Evolutionary conservation across 225 moss, liverwort and hornwort genomes (phyloP).

Genomic region (Physcomitrium patens): DNA sequence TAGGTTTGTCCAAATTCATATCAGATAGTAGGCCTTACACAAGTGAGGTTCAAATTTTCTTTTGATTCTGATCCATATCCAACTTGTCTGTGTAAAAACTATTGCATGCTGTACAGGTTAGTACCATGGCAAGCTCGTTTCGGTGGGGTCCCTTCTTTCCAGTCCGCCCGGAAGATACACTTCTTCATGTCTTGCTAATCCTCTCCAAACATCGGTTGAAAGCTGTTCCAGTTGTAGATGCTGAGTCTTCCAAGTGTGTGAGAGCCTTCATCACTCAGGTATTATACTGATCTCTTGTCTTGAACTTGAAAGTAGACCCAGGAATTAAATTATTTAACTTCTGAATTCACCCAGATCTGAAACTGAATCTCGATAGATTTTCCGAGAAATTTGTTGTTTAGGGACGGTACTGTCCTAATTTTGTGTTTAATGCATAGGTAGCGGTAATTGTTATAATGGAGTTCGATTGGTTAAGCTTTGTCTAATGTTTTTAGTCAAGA

Average conservation of each 20-base stretch:
- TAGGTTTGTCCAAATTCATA: neutral
- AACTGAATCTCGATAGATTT: slow-evolving; percentile 7
- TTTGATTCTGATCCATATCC: neutral
- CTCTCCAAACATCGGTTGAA: slow-evolving; percentile 79
- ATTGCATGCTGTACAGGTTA: slow-evolving; percentile 47
- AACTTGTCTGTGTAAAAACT: neutral
- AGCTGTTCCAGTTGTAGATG: slow-evolving; percentile 72
- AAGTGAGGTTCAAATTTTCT: neutral
- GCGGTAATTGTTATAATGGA: too few relatives aligned
- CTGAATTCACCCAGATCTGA: neutral
- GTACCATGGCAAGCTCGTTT: slow-evolving; percentile 76
- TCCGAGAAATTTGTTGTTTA: neutral
- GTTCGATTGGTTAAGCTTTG: slow-evolving; percentile 14
- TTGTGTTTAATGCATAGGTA: neutral
- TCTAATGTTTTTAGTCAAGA: neutral
- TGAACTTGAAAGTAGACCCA: neutral
- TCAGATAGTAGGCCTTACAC: neutral
- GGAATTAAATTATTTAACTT: neutral
- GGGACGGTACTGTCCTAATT: neutral
- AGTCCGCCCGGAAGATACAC: slow-evolving; percentile 66
- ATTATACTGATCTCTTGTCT: neutral
- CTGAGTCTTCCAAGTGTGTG: slow-evolving; percentile 51
- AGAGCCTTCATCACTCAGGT: slow-evolving; percentile 79
- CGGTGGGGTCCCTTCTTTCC: slow-evolving; percentile 84
- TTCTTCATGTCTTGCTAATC: slow-evolving; percentile 72